Evolutionary conservation across 2,329 filamentous ascomycete genomes (phyloP), one percentile per base, ranked within the genome.

Genomic region (Colletotrichum truncatum): DNA sequence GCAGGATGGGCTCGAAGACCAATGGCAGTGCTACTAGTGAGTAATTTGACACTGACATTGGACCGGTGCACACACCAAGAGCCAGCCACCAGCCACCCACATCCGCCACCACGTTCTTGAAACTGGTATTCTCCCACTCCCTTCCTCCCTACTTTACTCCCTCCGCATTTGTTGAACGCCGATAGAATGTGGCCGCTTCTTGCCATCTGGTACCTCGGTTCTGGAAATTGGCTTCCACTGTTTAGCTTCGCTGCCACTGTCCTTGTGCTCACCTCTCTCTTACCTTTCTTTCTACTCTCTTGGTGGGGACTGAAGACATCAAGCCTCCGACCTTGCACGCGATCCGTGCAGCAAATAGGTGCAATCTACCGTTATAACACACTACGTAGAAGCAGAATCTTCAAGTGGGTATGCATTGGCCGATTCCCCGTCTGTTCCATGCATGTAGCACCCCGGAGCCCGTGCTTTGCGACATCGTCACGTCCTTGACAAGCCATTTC

Each of bases 391-490:
- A n/a, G n/a, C 25, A 38, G 18, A 21, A 21, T 36, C 30, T 23
- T 10, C 30, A 21, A 9, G 16, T 34, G 14, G 25, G 16, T 26
- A 48, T 16, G 45, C 59, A 49, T 34, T 41, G 25, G 16, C 39
- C 41, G 16, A 46, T 26, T 56, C 21, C 41, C 26, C 32, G 41
- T 34, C 46, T 64, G 36, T 52, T 32, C 46, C 26, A 64, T 38
- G 61, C 55, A 53, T 60, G 46, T 53, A 28, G 28, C 60, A 59
- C 43, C 12, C 45, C 12, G 28, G 14, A 52, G 55, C 36, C 54
- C 53, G 45, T 64, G 21, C 46, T 30, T 53, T 25, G 34, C 43
- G 32, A 49, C 36, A 51, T 56, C 26, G 39, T 16, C 36, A 28
- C 32, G 30, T 49, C 46, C 21, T 43, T 43, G 39, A 43, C n/a